Evolutionary conservation across 371 early-diverging fungal genomes (phyloP).

Genomic region (Syncephalastrum monosporum): DNA sequence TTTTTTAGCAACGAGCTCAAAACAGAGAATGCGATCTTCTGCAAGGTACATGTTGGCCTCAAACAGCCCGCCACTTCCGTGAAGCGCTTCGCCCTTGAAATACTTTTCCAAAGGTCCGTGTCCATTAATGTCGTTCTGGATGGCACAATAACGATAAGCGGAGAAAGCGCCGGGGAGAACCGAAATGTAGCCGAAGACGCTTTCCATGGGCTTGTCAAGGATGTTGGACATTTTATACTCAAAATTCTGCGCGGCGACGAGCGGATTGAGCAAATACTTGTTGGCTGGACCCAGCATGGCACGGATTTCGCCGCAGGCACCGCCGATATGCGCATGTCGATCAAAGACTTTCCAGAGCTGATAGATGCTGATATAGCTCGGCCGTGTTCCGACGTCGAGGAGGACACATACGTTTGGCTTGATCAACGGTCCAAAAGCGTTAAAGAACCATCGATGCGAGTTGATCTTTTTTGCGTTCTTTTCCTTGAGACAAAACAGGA

Average conservation of each 20-base stretch:
- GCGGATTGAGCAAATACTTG: conserved; percentile 71
- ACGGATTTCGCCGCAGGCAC: conserved; percentile 77
- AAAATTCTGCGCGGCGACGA: conserved; percentile 93
- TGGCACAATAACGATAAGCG: conserved; percentile 63
- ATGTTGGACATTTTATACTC: conserved; percentile 90
- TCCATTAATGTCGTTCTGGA: conserved; percentile 52
- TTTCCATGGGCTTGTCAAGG: conserved; percentile 81
- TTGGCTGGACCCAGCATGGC: conserved; percentile 57
- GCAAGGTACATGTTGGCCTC: conserved; percentile 79
- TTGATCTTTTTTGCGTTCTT: conserved; percentile 89
- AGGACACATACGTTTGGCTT: conserved; percentile 77
- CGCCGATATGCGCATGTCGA: conserved; percentile 62
- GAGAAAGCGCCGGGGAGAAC: conserved; percentile 81
- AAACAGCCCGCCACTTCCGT: conserved; percentile 50
- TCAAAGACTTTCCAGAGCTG: conserved; percentile 75
- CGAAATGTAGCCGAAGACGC: conserved; percentile 82
- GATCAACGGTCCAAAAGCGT: conserved; percentile 67
- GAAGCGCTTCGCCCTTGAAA: conserved; percentile 62
- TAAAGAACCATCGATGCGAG: conserved; percentile 88
- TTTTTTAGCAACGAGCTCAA: conserved; percentile 70
- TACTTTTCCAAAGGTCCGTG: conserved; percentile 67
- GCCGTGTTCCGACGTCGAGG: conserved; percentile 74
- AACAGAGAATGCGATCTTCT: conserved; percentile 77
- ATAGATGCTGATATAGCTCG: conserved; percentile 59
- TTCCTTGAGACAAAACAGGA: conserved; percentile 84